These are phyloP conservation scores for Rhizopogon vulgaris DNA, from an alignment of 768 basidiomycete species.

Conservation along the genomic window DNA sequence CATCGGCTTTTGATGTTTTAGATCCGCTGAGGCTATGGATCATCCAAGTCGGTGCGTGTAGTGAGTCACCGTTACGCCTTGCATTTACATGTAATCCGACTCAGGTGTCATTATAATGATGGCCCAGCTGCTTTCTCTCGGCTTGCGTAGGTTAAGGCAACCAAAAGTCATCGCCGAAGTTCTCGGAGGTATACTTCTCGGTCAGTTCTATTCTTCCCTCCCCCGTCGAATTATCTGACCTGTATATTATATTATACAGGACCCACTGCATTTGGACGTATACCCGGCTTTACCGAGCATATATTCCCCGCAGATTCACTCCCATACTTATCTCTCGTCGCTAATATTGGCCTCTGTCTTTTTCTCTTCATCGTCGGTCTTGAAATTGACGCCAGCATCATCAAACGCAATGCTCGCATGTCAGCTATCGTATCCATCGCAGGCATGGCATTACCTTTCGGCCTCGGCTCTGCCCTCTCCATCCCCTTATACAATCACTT, in stretches of 20 bases:
- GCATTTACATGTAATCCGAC: too few species aligned
- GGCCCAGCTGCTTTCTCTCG: conserved; percentile 64
- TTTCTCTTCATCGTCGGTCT: conserved; percentile 93
- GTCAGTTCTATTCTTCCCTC: conserved; percentile 32
- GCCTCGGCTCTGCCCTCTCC: conserved; percentile 66
- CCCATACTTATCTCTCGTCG: conserved; percentile 78
- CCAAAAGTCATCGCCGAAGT: conserved; percentile 94
- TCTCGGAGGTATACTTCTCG: conserved; percentile 83
- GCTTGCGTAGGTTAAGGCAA: conserved; percentile 68
- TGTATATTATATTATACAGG: conserved; percentile 6
- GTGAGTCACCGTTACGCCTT: too few species aligned
- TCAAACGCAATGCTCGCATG: conserved; percentile 69
- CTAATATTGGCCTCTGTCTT: conserved; percentile 83
- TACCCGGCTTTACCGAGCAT: conserved; percentile 81
- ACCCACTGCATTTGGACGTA: conserved; percentile 65
- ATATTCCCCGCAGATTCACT: conserved; percentile 73
- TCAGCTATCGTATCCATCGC: conserved; percentile 68
- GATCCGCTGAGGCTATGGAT: conserved; percentile 78
- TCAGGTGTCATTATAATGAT: conserved; percentile 51
- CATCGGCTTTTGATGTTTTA: conserved; percentile 46
- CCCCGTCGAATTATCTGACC: not conserved
- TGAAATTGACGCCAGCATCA: conserved; percentile 76
- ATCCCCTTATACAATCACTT: conserved; percentile 64
- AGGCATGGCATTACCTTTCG: conserved; percentile 87
- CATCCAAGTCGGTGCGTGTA: conserved; percentile 60